Evolutionary conservation across 495 filamentous ascomycete species (phyloP), one percentile per base, ranked within the genome.

Genomic region (Aspergillus asperescens): DNA sequence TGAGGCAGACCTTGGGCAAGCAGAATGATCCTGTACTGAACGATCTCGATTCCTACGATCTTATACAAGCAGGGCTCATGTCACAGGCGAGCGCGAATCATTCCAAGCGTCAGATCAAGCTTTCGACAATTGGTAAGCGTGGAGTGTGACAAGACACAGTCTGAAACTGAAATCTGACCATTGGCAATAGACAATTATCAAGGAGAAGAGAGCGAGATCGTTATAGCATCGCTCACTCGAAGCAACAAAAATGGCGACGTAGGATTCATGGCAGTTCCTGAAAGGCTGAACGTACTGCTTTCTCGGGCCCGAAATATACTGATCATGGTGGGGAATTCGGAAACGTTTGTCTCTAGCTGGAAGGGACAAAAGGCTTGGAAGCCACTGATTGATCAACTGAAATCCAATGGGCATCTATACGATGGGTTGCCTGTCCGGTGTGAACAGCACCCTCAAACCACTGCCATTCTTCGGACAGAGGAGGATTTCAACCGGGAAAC

Each of bases 111-210:
- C 68, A 64, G 0, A 67, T 89, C 18, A 65, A 74, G 3, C 68
- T 90, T 0, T 86, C 87, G 0, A 88, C 87, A 0, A 83, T 90
- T 28, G 84, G 81, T 85, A 61, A 57, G 60, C n/a, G n/a, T n/a
- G n/a, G n/a, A n/a, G n/a, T n/a, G n/a, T n/a, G n/a, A n/a, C n/a
- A n/a, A n/a, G n/a, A n/a, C n/a, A n/a, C n/a, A n/a, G n/a, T n/a
- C n/a, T n/a, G n/a, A n/a, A 15, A 23, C 8, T 19, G 4, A 24
- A 2, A 2, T n/a, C 18, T 22, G 20, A 29, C 37, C n/a, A n/a
- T n/a, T n/a, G n/a, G n/a, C n/a, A n/a, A n/a, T n/a, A 84, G 86
- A 92, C 57, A 90, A 90, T 50, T 92, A 85, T 52, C 88, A 90
- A 63, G 88, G 88, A 3, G 87, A 92, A 56, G 87, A 92, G 52